Base-by-base conservation (phyloP, 1,139 yeast genomes). In the Saccharomycopsis phalli region DNA sequence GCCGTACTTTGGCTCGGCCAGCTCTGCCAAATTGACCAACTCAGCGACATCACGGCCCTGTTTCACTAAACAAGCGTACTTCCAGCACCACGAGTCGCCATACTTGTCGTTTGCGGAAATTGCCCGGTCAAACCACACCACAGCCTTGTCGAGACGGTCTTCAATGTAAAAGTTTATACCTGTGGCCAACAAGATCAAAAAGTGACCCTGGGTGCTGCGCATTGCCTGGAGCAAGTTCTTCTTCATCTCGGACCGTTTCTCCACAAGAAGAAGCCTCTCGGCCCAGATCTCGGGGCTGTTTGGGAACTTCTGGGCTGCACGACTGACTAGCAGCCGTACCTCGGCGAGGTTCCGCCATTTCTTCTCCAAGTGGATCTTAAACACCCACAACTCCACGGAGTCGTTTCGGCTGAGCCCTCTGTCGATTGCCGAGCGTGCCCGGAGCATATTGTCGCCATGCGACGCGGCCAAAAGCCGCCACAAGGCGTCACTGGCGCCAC, bases 1-100 rank as follows among this genome's bases (percentile, higher is more conserved):
- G 0, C 94, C 94, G 46, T 64, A 68, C 31, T 66, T 67, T 2
- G 88, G 83, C 31, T 68, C 71, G 2, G 69, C 72, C n/a, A n/a
- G n/a, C n/a, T n/a, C n/a, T n/a, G n/a, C n/a, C n/a, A n/a, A n/a
- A n/a, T n/a, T n/a, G n/a, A n/a, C n/a, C n/a, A n/a, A n/a, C n/a
- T n/a, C n/a, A 3, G 53, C 54, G 7, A 51, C 46, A 28, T 70
- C 68, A 26, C 55, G 49, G 2, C 50, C 29, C 50, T 49, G 53
- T 28, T 51, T 41, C 34, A 22, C 25, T 4, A 62, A 44, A 47
- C 66, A 76, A 32, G 69, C 66, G 53, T 71, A 74, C 38, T 69
- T 58, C 82, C 88, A 81, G 0, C 74, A 73, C 86, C 94, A 87
- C 4, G 69, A 59, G 56, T 88, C 97, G 3, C 95, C 97, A 54